Evolutionary conservation across 768 basidiomycete genomes (phyloP), one percentile per base, ranked within the genome.

Genomic region (Candolleomyces efflorescens): DNA sequence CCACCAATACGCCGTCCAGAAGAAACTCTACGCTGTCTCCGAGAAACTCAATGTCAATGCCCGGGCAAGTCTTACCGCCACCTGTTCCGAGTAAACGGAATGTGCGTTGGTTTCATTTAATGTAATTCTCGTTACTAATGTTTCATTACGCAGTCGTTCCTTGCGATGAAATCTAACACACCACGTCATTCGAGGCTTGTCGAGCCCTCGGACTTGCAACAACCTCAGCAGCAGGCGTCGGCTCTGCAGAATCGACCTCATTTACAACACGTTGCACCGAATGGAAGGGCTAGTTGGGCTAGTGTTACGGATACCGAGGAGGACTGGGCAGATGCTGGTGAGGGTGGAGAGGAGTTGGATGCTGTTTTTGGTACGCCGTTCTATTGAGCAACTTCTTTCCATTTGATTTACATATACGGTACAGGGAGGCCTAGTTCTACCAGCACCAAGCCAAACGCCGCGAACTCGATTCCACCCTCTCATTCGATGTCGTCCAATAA

Each of bases 271-370:
- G 51, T 53, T 13, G 51, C 51, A 3, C 51, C 51, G 12, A 36
- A 36, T 18, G 39, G 24, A 3, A 52, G 58, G 3, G 58, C 24
- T 3, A 54, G 52, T 22, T 54, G 51, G 58, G 44, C 41, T 13
- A 59, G 58, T 32, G 23, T 45, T 17, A 38, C 27, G 11, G 53
- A 26, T 39, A 50, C 39, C 44, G 58, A 59, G 10, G 41, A 58
- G 17, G 56, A 58, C 44, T 59, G 58, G 58, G 52, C 36, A 2
- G 58, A 59, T 36, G 58, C 58, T 9, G 45, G 53, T 20, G 58
- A 59, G 32, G 58, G 58, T 23, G 23, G 53, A 5, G 44, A 44
- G 43, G 39, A 54, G 23, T 46, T 54, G 53, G 39, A 46, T 45
- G 38, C n/a, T 11, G 23, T 24, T 3, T 54, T 32, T 20, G 37